phyloP scores from a whole-genome alignment of 1,284 basidiomycete species.

The Moniliella sp. region DNA sequence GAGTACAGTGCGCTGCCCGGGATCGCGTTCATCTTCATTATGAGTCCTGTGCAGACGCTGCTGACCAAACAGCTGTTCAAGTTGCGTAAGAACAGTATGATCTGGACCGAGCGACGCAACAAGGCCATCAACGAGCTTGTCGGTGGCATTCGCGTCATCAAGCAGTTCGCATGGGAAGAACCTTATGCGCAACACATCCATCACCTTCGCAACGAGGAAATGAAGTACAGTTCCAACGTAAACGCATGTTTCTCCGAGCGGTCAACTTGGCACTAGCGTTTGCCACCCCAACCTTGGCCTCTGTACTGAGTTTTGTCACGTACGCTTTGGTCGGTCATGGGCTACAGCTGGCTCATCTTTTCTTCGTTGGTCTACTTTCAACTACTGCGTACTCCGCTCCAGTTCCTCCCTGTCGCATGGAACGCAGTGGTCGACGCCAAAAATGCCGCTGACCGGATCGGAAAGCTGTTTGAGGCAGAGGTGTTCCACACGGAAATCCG shows the following conservation, averaged over 20 bases:
- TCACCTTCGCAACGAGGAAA: slow-evolving; percentile 40
- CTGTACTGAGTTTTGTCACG: slow-evolving; percentile 10
- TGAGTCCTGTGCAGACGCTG: slow-evolving; percentile 17
- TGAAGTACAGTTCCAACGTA: slow-evolving; percentile 34
- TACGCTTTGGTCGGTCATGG: slow-evolving; percentile 47
- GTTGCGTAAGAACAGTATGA: slow-evolving; percentile 7
- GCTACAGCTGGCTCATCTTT: slow-evolving; percentile 53
- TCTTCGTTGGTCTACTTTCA: slow-evolving; percentile 48
- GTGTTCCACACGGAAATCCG: slow-evolving; percentile 45
- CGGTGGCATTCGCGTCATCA: slow-evolving; percentile 9
- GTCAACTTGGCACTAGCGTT: slow-evolving; percentile 12
- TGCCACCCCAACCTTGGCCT: slow-evolving; percentile 9
- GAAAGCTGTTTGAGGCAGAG: slow-evolving; percentile 56
- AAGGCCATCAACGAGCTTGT: slow-evolving; percentile 10
- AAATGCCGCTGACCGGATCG: slow-evolving; percentile 23
- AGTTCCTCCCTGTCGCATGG: slow-evolving; percentile 47
- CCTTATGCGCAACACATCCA: slow-evolving; percentile 39
- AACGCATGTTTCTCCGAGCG: slow-evolving; percentile 8
- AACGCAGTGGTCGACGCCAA: slow-evolving; percentile 54
- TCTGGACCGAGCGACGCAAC: slow-evolving; percentile 6
- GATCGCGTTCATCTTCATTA: slow-evolving; percentile 37
- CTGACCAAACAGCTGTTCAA: slow-evolving; percentile 10
- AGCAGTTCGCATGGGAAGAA: slow-evolving; percentile 15
- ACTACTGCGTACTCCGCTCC: slow-evolving; percentile 28
- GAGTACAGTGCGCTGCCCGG: slow-evolving; percentile 9